Evolutionary conservation across 2,329 filamentous ascomycete species (phyloP).

Genomic region (Sphaerulina musiva): DNA sequence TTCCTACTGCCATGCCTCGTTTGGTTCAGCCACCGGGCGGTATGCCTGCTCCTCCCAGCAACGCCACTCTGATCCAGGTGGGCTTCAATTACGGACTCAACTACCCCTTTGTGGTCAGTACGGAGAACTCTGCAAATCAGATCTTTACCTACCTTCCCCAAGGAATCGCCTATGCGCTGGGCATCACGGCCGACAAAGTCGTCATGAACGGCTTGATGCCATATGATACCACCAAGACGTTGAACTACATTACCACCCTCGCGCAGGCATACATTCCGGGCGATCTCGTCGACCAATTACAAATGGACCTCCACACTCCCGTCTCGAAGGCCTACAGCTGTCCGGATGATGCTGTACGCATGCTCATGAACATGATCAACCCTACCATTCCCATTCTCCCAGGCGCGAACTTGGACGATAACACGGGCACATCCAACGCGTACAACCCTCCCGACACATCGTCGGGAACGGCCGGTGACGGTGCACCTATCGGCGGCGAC

Average conservation of each 20-base stretch:
- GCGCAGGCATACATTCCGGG: slow-evolving; percentile 49
- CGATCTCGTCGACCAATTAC: slow-evolving; percentile 50
- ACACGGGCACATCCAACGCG: slow-evolving; percentile 34
- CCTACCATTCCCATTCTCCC: slow-evolving; percentile 65
- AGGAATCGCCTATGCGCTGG: slow-evolving; percentile 62
- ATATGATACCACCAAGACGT: slow-evolving; percentile 60
- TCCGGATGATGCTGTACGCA: slow-evolving; percentile 56
- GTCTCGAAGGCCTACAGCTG: slow-evolving; percentile 71
- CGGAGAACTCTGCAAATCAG: slow-evolving; percentile 68
- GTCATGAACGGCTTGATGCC: slow-evolving; percentile 67
- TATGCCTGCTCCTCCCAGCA: slow-evolving; percentile 50
- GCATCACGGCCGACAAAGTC: slow-evolving; percentile 46
- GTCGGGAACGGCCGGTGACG: slow-evolving; percentile 33
- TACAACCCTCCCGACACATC: slow-evolving; percentile 36
- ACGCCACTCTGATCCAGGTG: slow-evolving; percentile 69
- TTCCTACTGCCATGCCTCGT: slow-evolving; percentile 64
- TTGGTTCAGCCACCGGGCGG: slow-evolving; percentile 66
- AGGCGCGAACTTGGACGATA: slow-evolving; percentile 39
- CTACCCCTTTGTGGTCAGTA: slow-evolving; percentile 71
- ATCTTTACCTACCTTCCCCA: slow-evolving; percentile 73
- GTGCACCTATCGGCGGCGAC: slow-evolving; percentile 47
- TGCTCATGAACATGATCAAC: slow-evolving; percentile 76
- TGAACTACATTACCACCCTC: slow-evolving; percentile 76
- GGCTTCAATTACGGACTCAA: slow-evolving; percentile 77
- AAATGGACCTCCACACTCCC: slow-evolving; percentile 63